Evolutionary conservation across 352 stramenopile genomes (phyloP).

Genomic region (Phytopythium montanum): DNA sequence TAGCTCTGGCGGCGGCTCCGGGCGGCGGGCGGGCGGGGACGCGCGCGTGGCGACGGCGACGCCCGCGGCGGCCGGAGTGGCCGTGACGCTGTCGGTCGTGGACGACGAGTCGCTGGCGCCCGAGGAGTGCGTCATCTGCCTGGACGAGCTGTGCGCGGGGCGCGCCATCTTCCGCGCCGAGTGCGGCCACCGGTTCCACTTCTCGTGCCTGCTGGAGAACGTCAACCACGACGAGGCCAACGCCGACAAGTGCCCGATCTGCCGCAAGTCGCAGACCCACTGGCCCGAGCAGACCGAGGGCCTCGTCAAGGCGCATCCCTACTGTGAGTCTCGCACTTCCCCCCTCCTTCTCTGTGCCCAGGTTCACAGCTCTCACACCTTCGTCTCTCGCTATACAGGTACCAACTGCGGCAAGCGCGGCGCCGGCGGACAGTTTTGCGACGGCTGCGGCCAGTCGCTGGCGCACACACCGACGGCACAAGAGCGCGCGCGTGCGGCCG

Average conservation of each 20-base stretch:
- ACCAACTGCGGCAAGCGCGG: constrained; percentile 77
- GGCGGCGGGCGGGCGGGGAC: background rate
- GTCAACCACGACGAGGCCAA: constrained; percentile 89
- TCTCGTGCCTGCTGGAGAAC: constrained; percentile 84
- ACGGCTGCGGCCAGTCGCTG: constrained; percentile 68
- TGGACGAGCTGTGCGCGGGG: constrained; percentile 67
- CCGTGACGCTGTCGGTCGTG: constrained; percentile 41
- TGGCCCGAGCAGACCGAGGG: constrained; percentile 84
- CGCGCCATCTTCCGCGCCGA: constrained; percentile 80
- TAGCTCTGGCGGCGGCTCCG: too few species aligned
- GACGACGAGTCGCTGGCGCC: constrained; percentile 26
- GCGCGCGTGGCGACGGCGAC: constrained; percentile 14
- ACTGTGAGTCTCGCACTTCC: constrained; percentile 55
- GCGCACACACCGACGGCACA: constrained; percentile 71
- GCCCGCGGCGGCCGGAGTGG: constrained; percentile 10
- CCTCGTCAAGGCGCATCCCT: constrained; percentile 83
- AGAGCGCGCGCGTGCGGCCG: constrained; percentile 53
- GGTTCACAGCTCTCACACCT: too few species aligned
- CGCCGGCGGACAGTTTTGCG: constrained; percentile 66
- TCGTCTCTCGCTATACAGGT: too few species aligned
- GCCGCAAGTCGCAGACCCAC: constrained; percentile 76
- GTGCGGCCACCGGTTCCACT: constrained; percentile 86
- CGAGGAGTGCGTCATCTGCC: constrained; percentile 81
- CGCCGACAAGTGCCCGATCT: constrained; percentile 87
- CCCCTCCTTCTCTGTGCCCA: too few species aligned